Evolutionary conservation across 805 yeast species (phyloP).

Genomic region (Saccharomycopsis oosterbeekiorum): DNA sequence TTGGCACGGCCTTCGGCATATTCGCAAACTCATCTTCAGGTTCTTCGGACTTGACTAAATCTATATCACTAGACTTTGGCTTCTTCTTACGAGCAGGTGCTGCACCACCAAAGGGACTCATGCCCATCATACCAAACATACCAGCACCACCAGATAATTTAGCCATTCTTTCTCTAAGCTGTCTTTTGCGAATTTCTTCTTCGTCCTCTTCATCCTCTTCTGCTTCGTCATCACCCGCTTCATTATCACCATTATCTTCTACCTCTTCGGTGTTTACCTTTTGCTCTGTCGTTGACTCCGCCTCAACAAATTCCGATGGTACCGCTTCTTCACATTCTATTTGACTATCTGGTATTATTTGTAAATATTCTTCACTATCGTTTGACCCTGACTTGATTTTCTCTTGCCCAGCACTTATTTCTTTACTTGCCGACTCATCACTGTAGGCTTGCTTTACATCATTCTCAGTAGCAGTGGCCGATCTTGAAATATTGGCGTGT

Average conservation of each 20-base stretch:
- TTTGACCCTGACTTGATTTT: not conserved
- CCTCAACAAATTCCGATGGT: not conserved
- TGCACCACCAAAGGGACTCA: conserved; percentile 22
- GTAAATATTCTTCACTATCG: not conserved
- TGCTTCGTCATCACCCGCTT: conserved; percentile 19
- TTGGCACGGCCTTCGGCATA: conserved; percentile 11
- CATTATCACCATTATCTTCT: conserved; percentile 19
- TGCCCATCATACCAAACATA: conserved; percentile 23
- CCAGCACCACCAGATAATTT: conserved; percentile 17
- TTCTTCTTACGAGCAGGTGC: not conserved
- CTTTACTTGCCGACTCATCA: not conserved
- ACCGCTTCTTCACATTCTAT: not conserved
- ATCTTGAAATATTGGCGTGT: not conserved
- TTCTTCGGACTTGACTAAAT: not conserved
- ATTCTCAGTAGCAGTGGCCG: not conserved
- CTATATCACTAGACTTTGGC: conserved; percentile 6
- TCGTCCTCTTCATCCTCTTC: conserved; percentile 15
- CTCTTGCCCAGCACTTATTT: not conserved
- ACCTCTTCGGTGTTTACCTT: conserved; percentile 15
- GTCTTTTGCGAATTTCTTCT: conserved; percentile 13
- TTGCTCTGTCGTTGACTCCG: not conserved
- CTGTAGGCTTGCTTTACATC: not conserved
- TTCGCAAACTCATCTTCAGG: not conserved
- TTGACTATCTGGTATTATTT: not conserved
- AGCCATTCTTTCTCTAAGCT: conserved; percentile 18